A percentile compares a stretch with the other conserved stretches of the same genome.
phyloP scores from a whole-genome alignment of 768 basidiomycete species.

The Thelephora ganbajun region DNA sequence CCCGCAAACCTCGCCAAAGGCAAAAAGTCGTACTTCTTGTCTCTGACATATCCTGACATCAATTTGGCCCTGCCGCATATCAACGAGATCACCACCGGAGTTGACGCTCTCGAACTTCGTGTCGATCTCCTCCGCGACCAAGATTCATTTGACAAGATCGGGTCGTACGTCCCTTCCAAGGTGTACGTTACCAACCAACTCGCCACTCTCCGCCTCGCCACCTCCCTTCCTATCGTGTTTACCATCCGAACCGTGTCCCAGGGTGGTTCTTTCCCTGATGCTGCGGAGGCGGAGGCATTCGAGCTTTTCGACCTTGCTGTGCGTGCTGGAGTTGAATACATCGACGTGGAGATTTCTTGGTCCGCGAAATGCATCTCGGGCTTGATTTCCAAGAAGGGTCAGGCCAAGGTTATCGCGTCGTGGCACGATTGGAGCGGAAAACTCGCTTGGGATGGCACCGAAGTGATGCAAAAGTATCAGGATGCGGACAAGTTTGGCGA shows the following conservation, averaged over 20 bases:
- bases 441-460: conserved; percentile 63
- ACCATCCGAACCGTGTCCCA: conserved; percentile 82
- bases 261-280: conserved; percentile 85
- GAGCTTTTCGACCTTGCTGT: conserved; percentile 68
- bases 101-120: conserved; percentile 87
- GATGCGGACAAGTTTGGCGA: conserved; percentile 61
- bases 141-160: conserved; percentile 30
- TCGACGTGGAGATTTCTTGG: conserved; percentile 82
- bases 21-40: conserved; percentile 80
- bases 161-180: conserved; percentile 45
- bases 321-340: conserved; percentile 77
- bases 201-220: conserved; percentile 58
- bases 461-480: conserved; percentile 56
- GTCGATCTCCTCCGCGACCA: conserved; percentile 70
- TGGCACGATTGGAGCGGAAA: conserved; percentile 91
- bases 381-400: conserved; percentile 48
- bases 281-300: conserved; percentile 53
- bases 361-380: conserved; percentile 46
- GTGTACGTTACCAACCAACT: conserved; percentile 74
- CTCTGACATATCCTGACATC: conserved; percentile 84
- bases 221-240: conserved; percentile 79
- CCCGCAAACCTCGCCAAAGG: conserved; percentile 36
- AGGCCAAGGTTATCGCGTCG: conserved; percentile 75
- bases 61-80: conserved; percentile 52
- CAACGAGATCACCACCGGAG: conserved; percentile 64